Base-by-base conservation (phyloP, 1,284 basidiomycete genomes). In the Xanthoconium separans region DNA sequence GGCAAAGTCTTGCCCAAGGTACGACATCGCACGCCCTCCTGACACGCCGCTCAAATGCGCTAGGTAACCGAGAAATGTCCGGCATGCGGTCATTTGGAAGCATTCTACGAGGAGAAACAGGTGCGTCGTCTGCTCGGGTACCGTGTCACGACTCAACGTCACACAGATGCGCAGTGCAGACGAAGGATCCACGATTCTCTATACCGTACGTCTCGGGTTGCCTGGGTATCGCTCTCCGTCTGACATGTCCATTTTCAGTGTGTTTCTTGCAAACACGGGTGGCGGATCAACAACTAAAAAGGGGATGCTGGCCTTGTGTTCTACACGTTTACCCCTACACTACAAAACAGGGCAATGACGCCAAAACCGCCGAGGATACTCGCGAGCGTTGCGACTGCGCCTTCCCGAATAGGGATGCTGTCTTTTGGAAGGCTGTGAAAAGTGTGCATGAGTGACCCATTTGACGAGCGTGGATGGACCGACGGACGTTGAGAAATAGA, bases 61-160 rank as follows among this genome's bases (percentile, higher is more conserved):
- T 45, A 97, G 91, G 91, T 94, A 36, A 86, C 91, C 51, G 96
- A 98, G 72, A 90, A 89, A 72, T 99, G 97, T 69, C 93, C 93
- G 1, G 82, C 84, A 48, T 99, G 96, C 66, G 92, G 92, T 40
- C 84, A 93, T 72, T 76, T 85, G 61, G 86, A 88, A 62, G 89
- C 89, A 24, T 90, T 82, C 62, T 89, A 87, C 50, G 87, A 88
- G 68, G 87, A 90, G 64, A 81, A 84, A 70, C 89, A 91, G 81
- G 87, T 85, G 60, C 44, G 79, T 67, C 5, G 6, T 20, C 39
- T 24, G 20, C 11, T 22, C 10, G 20, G 13, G 12, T 2, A 29
- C 8, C 34, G 6, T 46, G 58, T 49, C 24, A 22, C 29, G 18
- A 11, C 36, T 37, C 36, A 37, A 27, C 9, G 36, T 54, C 39